Conservation (phyloP, 768 basidiomycete species). For the Tulasnella calospora region DNA sequence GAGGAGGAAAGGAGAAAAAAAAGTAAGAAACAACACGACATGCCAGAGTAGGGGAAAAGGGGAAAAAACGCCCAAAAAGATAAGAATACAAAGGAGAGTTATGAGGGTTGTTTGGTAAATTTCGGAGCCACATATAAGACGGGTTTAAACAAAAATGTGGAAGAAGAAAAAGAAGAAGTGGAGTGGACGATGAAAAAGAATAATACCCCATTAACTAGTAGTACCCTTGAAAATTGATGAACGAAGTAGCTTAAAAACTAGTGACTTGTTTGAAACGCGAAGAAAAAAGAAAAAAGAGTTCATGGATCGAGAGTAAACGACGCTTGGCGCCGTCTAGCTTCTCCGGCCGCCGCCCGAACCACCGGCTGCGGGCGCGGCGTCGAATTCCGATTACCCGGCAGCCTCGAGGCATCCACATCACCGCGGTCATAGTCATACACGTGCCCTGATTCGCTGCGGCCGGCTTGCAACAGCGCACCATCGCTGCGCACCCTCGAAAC, state of each 20-base stretch:
- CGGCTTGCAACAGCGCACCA: background rate
- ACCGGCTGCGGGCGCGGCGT: background rate
- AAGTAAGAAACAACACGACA: background rate
- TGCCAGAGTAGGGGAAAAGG: background rate
- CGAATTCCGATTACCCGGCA: background rate
- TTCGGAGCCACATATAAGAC: background rate
- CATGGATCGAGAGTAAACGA: conserved; percentile 20
- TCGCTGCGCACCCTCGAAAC: conserved; percentile 16
- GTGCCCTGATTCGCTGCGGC: background rate
- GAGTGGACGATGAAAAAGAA: background rate
- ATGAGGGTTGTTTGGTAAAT: background rate
- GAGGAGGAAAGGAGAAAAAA: background rate
- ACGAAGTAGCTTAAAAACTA: background rate
- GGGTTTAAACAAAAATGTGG: background rate
- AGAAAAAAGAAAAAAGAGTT: background rate
- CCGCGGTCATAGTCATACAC: background rate
- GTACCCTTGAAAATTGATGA: background rate
- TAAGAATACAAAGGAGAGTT: conserved; percentile 10
- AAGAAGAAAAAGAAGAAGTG: background rate
- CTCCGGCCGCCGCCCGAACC: background rate
- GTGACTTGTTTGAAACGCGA: background rate
- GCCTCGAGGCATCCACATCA: background rate
- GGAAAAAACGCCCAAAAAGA: background rate
- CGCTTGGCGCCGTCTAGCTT: background rate
- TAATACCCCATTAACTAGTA: background rate